Conservation (phyloP, 805 yeast species). For the Cyberlindnera xylosilytica region DNA sequence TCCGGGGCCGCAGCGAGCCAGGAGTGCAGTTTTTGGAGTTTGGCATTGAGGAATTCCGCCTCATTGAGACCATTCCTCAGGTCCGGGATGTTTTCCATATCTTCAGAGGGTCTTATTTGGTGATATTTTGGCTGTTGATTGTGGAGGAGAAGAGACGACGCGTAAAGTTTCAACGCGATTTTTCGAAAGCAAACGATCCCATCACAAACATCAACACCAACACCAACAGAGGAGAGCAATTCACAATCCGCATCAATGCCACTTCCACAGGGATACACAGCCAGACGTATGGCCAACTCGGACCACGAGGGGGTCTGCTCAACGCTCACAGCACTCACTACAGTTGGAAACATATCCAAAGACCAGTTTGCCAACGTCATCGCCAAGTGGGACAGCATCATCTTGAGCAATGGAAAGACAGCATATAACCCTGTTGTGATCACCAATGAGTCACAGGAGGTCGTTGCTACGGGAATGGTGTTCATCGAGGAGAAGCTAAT, state of each 20-base stretch:
- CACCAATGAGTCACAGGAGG: constrained; percentile 37
- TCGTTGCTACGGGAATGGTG: constrained; percentile 84
- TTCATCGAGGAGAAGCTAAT: constrained; percentile 79
- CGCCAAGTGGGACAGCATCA: constrained; percentile 52
- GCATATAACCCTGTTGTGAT: constrained; percentile 73
- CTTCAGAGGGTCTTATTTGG: neutral
- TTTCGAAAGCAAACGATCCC: neutral
- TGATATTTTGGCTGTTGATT: neutral
- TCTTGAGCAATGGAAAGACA: constrained; percentile 20
- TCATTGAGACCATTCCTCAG: neutral
- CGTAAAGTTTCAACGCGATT: neutral
- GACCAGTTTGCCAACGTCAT: constrained; percentile 49
- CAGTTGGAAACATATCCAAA: constrained; percentile 69
- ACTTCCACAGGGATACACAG: constrained; percentile 63
- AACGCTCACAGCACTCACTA: constrained; percentile 67
- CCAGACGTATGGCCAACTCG: constrained; percentile 51
- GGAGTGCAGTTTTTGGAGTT: neutral
- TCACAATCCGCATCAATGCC: too few relatives aligned
- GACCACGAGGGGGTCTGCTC: constrained; percentile 70
- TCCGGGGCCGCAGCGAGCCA: neutral
- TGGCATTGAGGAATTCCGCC: neutral
- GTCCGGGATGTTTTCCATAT: neutral
- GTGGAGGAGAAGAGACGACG: too few relatives aligned
- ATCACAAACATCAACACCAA: neutral
- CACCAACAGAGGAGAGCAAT: too few relatives aligned